Evolutionary conservation across 106 monocot species (phyloP).

Genomic region (Gastrodia elata): DNA sequence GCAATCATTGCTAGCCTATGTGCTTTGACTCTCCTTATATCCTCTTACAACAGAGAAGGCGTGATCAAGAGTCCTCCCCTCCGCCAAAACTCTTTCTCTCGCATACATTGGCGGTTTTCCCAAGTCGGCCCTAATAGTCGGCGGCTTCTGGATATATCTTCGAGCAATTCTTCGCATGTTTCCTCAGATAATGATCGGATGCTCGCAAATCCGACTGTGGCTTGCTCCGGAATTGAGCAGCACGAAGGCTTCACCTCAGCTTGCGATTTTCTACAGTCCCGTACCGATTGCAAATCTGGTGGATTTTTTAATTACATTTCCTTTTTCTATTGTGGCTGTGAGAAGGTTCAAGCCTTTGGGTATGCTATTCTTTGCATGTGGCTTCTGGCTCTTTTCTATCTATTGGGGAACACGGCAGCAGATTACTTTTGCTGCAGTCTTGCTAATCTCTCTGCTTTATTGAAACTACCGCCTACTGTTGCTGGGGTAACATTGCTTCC

Average conservation of each 20-base stretch:
- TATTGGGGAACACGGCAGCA: slow-evolving; percentile 90
- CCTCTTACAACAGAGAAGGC: slow-evolving; percentile 36
- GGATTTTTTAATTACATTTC: slow-evolving; percentile 71
- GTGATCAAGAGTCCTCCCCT: slow-evolving; percentile 21
- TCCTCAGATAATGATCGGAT: slow-evolving; percentile 6
- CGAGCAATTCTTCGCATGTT: slow-evolving; percentile 18
- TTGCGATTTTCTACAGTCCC: slow-evolving; percentile 65
- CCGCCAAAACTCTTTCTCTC: slow-evolving; percentile 6
- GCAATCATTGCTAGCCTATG: slow-evolving; percentile 19
- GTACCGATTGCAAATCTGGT: slow-evolving; percentile 47
- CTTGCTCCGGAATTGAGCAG: slow-evolving; percentile 35
- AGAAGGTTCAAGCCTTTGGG: slow-evolving; percentile 35
- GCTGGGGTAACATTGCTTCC: slow-evolving; percentile 93
- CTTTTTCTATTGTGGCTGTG: slow-evolving; percentile 75
- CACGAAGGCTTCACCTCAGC: slow-evolving; percentile 37
- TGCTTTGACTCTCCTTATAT: slow-evolving; percentile 31
- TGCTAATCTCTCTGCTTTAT: slow-evolving; percentile 62
- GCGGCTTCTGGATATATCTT: slow-evolving; percentile 29
- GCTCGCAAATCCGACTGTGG: slow-evolving; percentile 27
- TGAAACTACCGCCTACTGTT: slow-evolving; percentile 73
- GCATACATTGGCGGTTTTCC: background rate
- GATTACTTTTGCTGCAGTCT: slow-evolving; percentile 90
- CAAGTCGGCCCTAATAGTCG: slow-evolving; percentile 8
- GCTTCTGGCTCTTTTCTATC: slow-evolving; percentile 63
- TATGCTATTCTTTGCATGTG: slow-evolving; percentile 46